Conservation (phyloP, 2,329 filamentous ascomycete species). For the Ascochyta koolunga region DNA sequence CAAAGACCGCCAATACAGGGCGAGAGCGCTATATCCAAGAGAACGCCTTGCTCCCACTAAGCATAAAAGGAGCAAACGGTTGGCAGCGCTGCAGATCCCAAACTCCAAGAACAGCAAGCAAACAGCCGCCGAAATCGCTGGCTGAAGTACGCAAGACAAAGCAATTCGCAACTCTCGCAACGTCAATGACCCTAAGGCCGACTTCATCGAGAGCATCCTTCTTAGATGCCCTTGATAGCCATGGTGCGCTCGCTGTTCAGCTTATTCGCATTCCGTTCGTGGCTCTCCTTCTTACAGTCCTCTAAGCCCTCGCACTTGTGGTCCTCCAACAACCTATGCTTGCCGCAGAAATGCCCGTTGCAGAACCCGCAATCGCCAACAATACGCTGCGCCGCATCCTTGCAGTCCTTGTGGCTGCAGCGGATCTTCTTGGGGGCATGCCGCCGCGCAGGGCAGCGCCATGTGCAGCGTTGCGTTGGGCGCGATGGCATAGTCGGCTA, state of each 20-base stretch:
- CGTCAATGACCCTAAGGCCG: not conserved
- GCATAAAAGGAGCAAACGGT: not conserved
- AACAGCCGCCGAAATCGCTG: constrained; percentile 12
- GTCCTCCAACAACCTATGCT: constrained; percentile 90
- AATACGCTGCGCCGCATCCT: constrained; percentile 84
- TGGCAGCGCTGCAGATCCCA: constrained; percentile 9
- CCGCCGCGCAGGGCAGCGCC: constrained; percentile 62
- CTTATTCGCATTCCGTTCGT: constrained; percentile 91
- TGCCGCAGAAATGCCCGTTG: constrained; percentile 90
- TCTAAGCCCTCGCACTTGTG: constrained; percentile 93
- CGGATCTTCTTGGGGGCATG: constrained; percentile 76
- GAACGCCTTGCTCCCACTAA: constrained; percentile 13
- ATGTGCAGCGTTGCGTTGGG: constrained; percentile 61
- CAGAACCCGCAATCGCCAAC: constrained; percentile 97
- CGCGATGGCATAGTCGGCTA: constrained; percentile 56
- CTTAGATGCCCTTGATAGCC: constrained; percentile 87
- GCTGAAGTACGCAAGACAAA: constrained; percentile 15
- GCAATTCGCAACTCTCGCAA: not conserved
- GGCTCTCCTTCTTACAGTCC: constrained; percentile 96
- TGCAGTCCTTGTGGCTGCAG: constrained; percentile 90
- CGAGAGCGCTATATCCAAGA: constrained; percentile 4
- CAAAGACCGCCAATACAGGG: not conserved
- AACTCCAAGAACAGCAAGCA: constrained; percentile 11
- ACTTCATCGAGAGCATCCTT: constrained; percentile 11
- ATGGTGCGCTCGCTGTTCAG: constrained; percentile 91